Percentiles rank a stretch among this genome's conserved stretches.
Conservation (phyloP, 2,329 filamentous ascomycete genomes). For the Huntiella savannae region DNA sequence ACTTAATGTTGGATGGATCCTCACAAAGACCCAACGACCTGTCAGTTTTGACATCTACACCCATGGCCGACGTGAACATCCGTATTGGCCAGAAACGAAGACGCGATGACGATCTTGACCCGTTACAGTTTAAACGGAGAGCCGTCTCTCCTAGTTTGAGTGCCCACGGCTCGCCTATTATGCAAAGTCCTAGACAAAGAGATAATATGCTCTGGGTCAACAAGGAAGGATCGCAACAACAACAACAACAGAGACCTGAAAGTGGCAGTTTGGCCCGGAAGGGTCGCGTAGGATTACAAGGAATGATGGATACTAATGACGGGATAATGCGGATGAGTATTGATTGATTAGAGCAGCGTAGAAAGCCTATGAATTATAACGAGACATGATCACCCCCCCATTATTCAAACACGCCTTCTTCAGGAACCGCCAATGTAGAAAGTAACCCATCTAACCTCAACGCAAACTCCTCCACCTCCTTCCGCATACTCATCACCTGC, state of each 20-base stretch:
- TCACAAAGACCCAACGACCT: conserved; percentile 4
- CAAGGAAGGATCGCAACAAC: conserved; percentile 30
- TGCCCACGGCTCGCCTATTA: conserved; percentile 71
- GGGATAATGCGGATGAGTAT: conserved; percentile 95
- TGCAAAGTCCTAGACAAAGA: conserved; percentile 65
- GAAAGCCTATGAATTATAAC: conserved; percentile 3
- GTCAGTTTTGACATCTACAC: conserved; percentile 2
- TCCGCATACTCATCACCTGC: conserved; percentile 31
- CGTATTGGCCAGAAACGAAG: conserved; percentile 69
- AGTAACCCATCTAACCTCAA: conserved; percentile 42
- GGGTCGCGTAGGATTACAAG: conserved; percentile 60
- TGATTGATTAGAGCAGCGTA: conserved; percentile 25
- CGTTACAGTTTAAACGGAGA: conserved; percentile 69
- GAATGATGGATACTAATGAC: conserved; percentile 91
- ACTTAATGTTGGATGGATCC: background rate
- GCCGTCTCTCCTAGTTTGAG: conserved; percentile 86
- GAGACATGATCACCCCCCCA: conserved; percentile 3
- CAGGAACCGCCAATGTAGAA: conserved; percentile 31
- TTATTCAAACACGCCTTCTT: conserved; percentile 26
- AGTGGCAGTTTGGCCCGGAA: conserved; percentile 24
- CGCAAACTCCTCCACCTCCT: conserved; percentile 39
- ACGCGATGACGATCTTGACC: conserved; percentile 79
- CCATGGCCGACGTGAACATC: conserved; percentile 48
- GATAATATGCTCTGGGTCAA: conserved; percentile 46
- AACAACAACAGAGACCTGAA: conserved; percentile 24